phyloP scores from a whole-genome alignment of 352 stramenopile species.

The Saprolegnia parasitica region DNA sequence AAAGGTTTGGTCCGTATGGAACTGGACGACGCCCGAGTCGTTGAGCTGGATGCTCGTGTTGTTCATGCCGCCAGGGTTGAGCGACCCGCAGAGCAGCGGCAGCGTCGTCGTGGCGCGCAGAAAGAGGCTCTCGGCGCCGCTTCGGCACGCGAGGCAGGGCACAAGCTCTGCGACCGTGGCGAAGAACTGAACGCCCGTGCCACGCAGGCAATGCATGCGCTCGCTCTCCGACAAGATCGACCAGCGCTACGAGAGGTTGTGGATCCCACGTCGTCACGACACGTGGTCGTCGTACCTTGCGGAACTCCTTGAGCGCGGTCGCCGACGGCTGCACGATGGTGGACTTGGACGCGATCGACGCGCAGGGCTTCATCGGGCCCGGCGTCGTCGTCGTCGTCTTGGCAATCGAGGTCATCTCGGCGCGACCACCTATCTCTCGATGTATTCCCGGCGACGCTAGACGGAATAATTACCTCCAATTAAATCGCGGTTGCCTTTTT shows the following conservation, averaged over 20 bases:
- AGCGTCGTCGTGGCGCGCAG: conserved; percentile 32
- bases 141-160: conserved; percentile 73
- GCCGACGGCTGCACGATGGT: conserved; percentile 25
- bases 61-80: conserved; percentile 24
- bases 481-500: conserved; percentile 8
- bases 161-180: conserved; percentile 66
- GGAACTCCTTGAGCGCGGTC: conserved; percentile 27
- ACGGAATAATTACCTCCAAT: conserved; percentile 26
- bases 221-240: conserved; percentile 71
- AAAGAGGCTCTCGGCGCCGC: conserved; percentile 67
- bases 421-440: background rate
- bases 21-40: conserved; percentile 21
- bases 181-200: conserved; percentile 62
- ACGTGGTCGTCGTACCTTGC: conserved; percentile 12
- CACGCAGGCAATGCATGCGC: conserved; percentile 57
- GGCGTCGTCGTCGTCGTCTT: background rate
- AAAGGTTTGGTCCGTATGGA: conserved; percentile 36
- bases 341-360: background rate
- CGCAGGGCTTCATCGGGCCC: background rate
- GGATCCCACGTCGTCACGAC: background rate
- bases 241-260: conserved; percentile 56
- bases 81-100: conserved; percentile 18
- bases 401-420: background rate
- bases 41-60: conserved; percentile 28
- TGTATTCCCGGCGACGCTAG: background rate